phyloP scores from a whole-genome alignment of 768 basidiomycete genomes.

The Leccinellum rugosiceps region DNA sequence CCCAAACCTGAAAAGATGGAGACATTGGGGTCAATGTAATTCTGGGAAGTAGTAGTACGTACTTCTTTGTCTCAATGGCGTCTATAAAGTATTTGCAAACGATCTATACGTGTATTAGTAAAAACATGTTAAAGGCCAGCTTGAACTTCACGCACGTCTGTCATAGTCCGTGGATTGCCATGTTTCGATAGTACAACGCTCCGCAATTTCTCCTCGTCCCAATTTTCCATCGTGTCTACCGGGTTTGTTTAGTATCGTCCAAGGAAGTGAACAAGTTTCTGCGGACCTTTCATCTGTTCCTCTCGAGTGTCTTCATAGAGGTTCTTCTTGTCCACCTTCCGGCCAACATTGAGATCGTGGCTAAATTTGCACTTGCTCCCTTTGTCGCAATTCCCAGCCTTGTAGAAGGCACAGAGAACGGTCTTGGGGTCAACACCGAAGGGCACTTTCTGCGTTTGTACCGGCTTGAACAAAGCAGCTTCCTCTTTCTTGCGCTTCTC shows the following conservation, averaged over 20 bases:
- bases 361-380: conserved; percentile 97
- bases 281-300: conserved; percentile 71
- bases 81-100: conserved; percentile 98
- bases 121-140: not conserved
- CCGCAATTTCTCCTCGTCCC: conserved; percentile 93
- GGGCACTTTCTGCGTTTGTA: conserved; percentile 81
- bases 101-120: conserved; percentile 51
- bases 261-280: not conserved
- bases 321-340: conserved; percentile 95
- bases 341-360: conserved; percentile 82
- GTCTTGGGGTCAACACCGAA: conserved; percentile 98
- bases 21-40: not conserved
- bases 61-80: conserved; percentile 91
- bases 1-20: conserved; percentile 54
- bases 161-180: conserved; percentile 89
- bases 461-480: conserved; percentile 76
- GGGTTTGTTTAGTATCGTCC: not conserved
- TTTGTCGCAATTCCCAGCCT: conserved; percentile 91
- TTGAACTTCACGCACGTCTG: conserved; percentile 58
- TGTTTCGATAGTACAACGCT: conserved; percentile 84
- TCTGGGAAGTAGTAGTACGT: conserved; percentile 6
- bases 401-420: conserved; percentile 87
- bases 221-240: conserved; percentile 93
- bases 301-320: conserved; percentile 86
- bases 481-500: conserved; percentile 85